Percentiles rank a stretch among this genome's conserved stretches.
phyloP scores from a whole-genome alignment of 805 yeast species.

The Kazachstania psychrophila region DNA sequence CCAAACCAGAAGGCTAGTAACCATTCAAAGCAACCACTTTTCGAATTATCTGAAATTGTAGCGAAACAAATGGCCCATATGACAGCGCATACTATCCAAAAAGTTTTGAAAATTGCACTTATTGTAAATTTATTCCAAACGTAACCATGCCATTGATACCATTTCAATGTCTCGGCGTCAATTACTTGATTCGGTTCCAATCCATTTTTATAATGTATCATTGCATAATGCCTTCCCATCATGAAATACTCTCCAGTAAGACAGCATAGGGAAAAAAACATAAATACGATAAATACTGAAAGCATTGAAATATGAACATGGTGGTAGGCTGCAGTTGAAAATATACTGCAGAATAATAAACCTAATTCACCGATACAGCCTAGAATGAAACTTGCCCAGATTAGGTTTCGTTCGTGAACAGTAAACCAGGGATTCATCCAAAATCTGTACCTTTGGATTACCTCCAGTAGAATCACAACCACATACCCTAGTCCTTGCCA shows the following conservation, averaged over 20 bases:
- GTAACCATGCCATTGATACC: conserved; percentile 29
- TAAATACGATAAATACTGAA: conserved; percentile 57
- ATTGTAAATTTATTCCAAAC: conserved; percentile 38
- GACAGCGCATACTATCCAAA: conserved; percentile 62
- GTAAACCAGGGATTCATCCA: conserved; percentile 35
- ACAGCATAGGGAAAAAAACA: conserved; percentile 44
- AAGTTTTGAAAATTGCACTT: conserved; percentile 44
- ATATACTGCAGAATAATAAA: conserved; percentile 62
- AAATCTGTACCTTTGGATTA: conserved; percentile 39
- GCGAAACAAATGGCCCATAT: conserved; percentile 64
- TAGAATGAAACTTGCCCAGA: conserved; percentile 34
- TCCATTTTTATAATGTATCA: conserved; percentile 25
- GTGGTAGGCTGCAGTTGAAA: conserved; percentile 52
- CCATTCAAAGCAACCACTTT: conserved; percentile 77
- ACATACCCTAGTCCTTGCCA: conserved; percentile 70
- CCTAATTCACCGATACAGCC: conserved; percentile 62
- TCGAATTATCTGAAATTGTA: conserved; percentile 34
- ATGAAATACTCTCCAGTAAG: conserved; percentile 38
- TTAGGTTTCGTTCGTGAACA: conserved; percentile 31
- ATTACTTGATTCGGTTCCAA: conserved; percentile 5
- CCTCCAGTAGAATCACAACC: conserved; percentile 54
- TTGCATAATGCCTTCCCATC: conserved; percentile 39
- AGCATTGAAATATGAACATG: conserved; percentile 59
- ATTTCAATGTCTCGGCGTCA: conserved; percentile 7
- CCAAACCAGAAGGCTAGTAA: conserved; percentile 79